Evolutionary conservation across 1,284 basidiomycete species (phyloP).

Genomic region (Lentinula novae-zelandiae): DNA sequence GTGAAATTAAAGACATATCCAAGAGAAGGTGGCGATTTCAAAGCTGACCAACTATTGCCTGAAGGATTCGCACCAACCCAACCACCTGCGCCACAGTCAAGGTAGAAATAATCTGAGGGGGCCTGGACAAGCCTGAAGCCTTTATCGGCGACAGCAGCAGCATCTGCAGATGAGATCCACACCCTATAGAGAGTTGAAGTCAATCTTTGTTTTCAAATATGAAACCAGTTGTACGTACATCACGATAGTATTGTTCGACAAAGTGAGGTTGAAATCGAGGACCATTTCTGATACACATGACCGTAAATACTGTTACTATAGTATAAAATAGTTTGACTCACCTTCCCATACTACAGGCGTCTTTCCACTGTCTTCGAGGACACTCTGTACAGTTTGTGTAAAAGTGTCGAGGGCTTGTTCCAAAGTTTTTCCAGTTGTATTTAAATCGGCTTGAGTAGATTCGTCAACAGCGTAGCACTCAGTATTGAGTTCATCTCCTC

Average conservation of each 20-base stretch:
- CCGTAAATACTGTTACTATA: slow-evolving; percentile 19
- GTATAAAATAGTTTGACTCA: slow-evolving; percentile 12
- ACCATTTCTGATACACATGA: slow-evolving; percentile 50
- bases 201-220: neutral
- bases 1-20: neutral
- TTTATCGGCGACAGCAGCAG: slow-evolving; percentile 52
- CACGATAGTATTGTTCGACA: slow-evolving; percentile 67
- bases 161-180: slow-evolving; percentile 69
- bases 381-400: slow-evolving; percentile 26
- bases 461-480: slow-evolving; percentile 65
- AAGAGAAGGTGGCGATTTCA: too few species aligned
- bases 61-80: slow-evolving; percentile 65
- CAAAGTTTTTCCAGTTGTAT: slow-evolving; percentile 47
- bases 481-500: slow-evolving; percentile 84
- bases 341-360: slow-evolving; percentile 45
- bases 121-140: slow-evolving; percentile 65
- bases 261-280: slow-evolving; percentile 55
- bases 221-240: slow-evolving; percentile 39
- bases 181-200: slow-evolving; percentile 36
- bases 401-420: slow-evolving; percentile 53
- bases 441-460: slow-evolving; percentile 51
- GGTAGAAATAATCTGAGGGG: slow-evolving; percentile 74
- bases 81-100: slow-evolving; percentile 79
- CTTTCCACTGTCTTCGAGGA: slow-evolving; percentile 34
- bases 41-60: slow-evolving; percentile 38